A percentile compares a stretch with the other conserved stretches of the same genome.
phyloP scores from a whole-genome alignment of 129 eudicot species.

The Chrysanthemum seticuspe region DNA sequence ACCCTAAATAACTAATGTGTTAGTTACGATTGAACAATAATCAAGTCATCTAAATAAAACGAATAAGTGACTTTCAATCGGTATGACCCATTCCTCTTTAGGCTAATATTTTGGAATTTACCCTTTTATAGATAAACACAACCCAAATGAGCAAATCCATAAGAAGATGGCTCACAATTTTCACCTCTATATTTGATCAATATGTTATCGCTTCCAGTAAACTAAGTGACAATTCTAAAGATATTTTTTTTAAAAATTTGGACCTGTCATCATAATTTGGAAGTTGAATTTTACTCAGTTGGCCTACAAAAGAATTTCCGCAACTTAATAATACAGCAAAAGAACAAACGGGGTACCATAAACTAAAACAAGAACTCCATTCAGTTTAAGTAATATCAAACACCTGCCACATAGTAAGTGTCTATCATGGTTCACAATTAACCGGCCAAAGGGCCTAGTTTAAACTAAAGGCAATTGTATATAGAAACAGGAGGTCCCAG shows the following conservation, averaged over 20 bases:
- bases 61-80: neutral
- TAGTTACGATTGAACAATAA: neutral
- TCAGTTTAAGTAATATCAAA: neutral
- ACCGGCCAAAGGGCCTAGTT: slow-evolving; percentile 14
- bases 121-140: neutral
- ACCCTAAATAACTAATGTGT: neutral
- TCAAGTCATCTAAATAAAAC: no score
- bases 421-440: neutral
- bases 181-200: slow-evolving; percentile 2
- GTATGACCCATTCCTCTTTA: no score
- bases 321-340: no score
- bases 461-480: slow-evolving; percentile 7
- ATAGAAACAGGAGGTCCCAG: neutral
- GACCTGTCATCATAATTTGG: no score
- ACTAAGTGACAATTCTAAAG: neutral
- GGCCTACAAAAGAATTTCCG: no score
- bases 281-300: no score
- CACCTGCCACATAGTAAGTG: neutral
- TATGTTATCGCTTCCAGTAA: neutral
- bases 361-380: neutral
- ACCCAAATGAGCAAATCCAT: neutral
- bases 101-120: no score
- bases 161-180: neutral
- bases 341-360: neutral
- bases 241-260: no score